Evolutionary conservation across 2,329 filamentous ascomycete genomes (phyloP).

Genomic region (Sordariomycetes sp.): DNA sequence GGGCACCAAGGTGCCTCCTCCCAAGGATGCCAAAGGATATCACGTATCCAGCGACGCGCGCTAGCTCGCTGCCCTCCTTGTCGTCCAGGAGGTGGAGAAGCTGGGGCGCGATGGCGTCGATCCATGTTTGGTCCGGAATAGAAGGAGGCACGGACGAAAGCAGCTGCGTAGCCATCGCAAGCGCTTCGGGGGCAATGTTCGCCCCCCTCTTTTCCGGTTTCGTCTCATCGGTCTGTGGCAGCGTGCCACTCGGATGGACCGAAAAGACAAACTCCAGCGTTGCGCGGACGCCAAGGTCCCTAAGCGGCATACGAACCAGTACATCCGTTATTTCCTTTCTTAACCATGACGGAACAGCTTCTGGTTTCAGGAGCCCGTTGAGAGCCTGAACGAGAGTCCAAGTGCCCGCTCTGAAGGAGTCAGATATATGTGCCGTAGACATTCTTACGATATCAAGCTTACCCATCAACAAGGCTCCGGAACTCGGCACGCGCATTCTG

Average conservation of each 20-base stretch:
- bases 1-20: slow-evolving; percentile 51
- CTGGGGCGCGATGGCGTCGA: slow-evolving; percentile 48
- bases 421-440: slow-evolving; percentile 3
- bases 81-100: slow-evolving; percentile 53
- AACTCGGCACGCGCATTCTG: background rate
- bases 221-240: slow-evolving; percentile 9
- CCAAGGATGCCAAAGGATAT: slow-evolving; percentile 59
- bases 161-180: slow-evolving; percentile 51
- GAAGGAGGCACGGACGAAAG: slow-evolving; percentile 47
- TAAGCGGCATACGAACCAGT: slow-evolving; percentile 50
- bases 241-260: slow-evolving; percentile 47
- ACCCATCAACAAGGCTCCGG: slow-evolving; percentile 32
- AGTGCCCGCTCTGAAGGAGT: slow-evolving; percentile 20
- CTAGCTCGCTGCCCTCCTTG: slow-evolving; percentile 42
- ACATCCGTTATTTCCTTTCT: slow-evolving; percentile 42
- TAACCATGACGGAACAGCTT: slow-evolving; percentile 48
- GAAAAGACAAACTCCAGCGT: slow-evolving; percentile 63
- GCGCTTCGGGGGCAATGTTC: slow-evolving; percentile 57
- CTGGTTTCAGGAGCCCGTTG: slow-evolving; percentile 53
- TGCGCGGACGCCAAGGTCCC: slow-evolving; percentile 52
- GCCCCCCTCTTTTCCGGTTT: slow-evolving; percentile 44
- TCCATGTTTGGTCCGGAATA: slow-evolving; percentile 47
- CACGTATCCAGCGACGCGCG: slow-evolving; percentile 48
- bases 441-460: slow-evolving; percentile 10
- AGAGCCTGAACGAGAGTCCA: slow-evolving; percentile 49